These are phyloP conservation scores for Sporisorium graminicola DNA, from an alignment of 1,284 basidiomycete species.

Conservation along the genomic window DNA sequence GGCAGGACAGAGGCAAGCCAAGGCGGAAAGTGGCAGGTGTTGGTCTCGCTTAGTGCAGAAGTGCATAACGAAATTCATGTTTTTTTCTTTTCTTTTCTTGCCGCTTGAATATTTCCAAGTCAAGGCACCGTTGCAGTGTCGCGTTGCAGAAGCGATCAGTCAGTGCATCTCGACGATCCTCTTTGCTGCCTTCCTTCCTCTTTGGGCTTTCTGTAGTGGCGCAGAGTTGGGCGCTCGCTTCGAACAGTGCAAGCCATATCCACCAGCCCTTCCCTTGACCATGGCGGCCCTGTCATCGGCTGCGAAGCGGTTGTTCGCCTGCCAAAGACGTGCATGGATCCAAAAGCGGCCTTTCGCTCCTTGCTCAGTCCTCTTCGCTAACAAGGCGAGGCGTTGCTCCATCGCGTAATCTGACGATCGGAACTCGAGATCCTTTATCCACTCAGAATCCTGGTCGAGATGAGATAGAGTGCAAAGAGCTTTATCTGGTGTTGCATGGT, in stretches of 20 bases:
- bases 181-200: not conserved
- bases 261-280: too few species aligned
- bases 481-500: not conserved
- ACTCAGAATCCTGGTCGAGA: not conserved
- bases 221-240: not conserved
- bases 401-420: not conserved
- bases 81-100: too few species aligned
- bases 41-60: conserved; percentile 27
- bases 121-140: not conserved
- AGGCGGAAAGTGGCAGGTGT: conserved; percentile 23
- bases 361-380: not conserved
- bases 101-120: too few species aligned
- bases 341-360: not conserved
- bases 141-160: not conserved
- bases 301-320: not conserved
- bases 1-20: conserved; percentile 7
- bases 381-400: too few species aligned
- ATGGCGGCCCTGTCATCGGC: not conserved
- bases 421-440: not conserved
- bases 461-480: not conserved
- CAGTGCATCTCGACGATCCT: conserved; percentile 7
- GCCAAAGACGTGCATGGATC: too few species aligned
- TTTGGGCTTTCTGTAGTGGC: not conserved
- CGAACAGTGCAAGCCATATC: not conserved
- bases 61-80: too few species aligned